Conservation (phyloP, 2,329 filamentous ascomycete species). For the Penicillium sp. region DNA sequence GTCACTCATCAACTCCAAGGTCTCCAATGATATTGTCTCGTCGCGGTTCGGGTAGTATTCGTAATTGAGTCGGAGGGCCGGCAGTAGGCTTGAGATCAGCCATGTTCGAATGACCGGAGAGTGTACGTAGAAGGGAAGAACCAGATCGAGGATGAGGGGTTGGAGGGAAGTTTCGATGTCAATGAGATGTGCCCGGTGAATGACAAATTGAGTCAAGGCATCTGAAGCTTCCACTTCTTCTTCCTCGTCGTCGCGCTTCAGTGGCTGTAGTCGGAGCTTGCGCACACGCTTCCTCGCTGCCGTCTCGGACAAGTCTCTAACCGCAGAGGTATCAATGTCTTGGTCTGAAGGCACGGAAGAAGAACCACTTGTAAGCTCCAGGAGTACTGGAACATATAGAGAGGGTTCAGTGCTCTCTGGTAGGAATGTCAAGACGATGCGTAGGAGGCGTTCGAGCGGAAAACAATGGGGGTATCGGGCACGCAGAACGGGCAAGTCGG, state of each 20-base stretch:
- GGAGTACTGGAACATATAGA: conserved; percentile 47
- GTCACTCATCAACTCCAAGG: conserved; percentile 51
- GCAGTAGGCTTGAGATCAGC: conserved; percentile 57
- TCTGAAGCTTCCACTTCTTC: conserved; percentile 45
- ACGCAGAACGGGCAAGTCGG: conserved; percentile 50
- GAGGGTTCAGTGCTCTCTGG: conserved; percentile 54
- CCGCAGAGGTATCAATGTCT: conserved; percentile 45
- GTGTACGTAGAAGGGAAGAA: conserved; percentile 54
- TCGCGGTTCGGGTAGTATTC: conserved; percentile 57
- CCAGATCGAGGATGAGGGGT: conserved; percentile 51
- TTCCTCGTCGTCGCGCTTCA: conserved; percentile 45
- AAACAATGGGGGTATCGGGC: conserved; percentile 47
- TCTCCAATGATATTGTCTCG: conserved; percentile 45
- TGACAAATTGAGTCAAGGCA: conserved; percentile 53
- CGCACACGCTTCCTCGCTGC: conserved; percentile 51
- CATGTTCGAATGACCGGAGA: conserved; percentile 53
- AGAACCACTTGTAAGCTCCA: conserved; percentile 43
- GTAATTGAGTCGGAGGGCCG: conserved; percentile 56
- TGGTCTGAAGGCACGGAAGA: conserved; percentile 19
- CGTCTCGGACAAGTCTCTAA: conserved; percentile 47
- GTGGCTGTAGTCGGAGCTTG: conserved; percentile 49
- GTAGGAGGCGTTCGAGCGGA: conserved; percentile 51
- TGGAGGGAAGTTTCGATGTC: conserved; percentile 57
- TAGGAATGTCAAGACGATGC: conserved; percentile 59
- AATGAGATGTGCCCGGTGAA: conserved; percentile 57